Evolutionary conservation across 2,329 filamentous ascomycete species (phyloP), one percentile per base, ranked within the genome.

Genomic region (Colletotrichum eremochloae): DNA sequence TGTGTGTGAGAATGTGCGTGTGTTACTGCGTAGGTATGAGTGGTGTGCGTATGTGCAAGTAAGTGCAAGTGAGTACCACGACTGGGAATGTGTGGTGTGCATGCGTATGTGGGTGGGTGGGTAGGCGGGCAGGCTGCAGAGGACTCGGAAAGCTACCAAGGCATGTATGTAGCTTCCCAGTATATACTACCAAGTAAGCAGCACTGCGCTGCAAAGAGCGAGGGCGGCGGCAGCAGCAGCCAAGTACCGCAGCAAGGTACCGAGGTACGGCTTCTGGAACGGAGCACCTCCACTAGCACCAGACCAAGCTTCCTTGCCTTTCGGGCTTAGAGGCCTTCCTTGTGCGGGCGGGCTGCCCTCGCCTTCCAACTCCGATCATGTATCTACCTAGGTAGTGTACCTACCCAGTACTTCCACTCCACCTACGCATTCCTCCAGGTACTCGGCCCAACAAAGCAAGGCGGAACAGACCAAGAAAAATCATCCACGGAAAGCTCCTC

Each of bases 381-480:
- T 44, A 44, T 18, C 40, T 18, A 42, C 40, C 40, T 44, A 44
- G 18, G 14, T 42, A 20, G 18, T 44, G 15, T 20, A 44, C 42
- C 18, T 20, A 9, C 18, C 29, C 33, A 55, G 44, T 62, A 62
- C 12, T 24, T 36, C 24, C 31, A 50, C 44, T 12, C 42, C 6
- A 38, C 60, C 60, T n/a, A 55, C 46, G n/a, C 44, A 38, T 15
- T 20, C 18, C 29, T 68, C 33, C 52, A 53, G 20, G 44, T 71
- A 72, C 69, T 63, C 57, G 53, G 44, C 58, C 66, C 38, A 64
- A 60, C 58, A 68, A 60, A 68, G 69, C 60, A 72, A 61, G 58
- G 46, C 66, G 60, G 52, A n/a, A 58, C 46, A 46, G 58, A 71
- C 68, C 53, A 68, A 64, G 69, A 69, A 69, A 60, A 66, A 60